Evolutionary conservation across 192 early-diverging fungal genomes (phyloP), one percentile per base, ranked within the genome.

Genomic region (Gaertneriomyces semiglobifer): DNA sequence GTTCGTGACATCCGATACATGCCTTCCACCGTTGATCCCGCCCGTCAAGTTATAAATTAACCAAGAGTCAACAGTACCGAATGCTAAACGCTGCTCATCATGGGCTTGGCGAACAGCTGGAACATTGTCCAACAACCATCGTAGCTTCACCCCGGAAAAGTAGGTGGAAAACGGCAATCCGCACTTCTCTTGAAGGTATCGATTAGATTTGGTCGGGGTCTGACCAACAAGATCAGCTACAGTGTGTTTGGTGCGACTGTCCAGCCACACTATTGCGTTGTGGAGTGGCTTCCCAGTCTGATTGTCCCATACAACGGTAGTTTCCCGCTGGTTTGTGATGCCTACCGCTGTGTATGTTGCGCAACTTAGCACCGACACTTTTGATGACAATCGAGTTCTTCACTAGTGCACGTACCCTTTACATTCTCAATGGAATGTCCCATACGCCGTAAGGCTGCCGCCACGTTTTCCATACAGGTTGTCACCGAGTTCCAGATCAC

Each of bases 271-370:
- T 65, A 95, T 89, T 20, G 93, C 93, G 69, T 91, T 86, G 53
- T 87, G 87, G 43, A 95, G 76, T 2, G 88, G 89, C 63, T 85
- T 66, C 48, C 94, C 94, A 4, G 92, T 89, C 43, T 61, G 73
- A 43, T 63, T 80, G 77, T 97, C 93, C 92, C 93, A 97, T n/a
- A 82, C 91, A 40, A 94, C 84, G 5, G 88, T 86, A 0, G 94
- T 97, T 70, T 97, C 94, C 68, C 94, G 87, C 73, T 97, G 94
- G 78, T 95, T 97, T 14, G 94, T 97, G 63, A 97, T 89, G 2
- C 94, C 94, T 18, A 97, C 84, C 25, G 70, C 62, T 44, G 42
- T 51, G 10, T 1, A 61, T 5, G 12, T 18, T 4, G 7, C 55
- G 18, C 14, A 50, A 18, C 12, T 14, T 18, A 14, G 40, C 6